A percentile compares a stretch with the other conserved stretches of the same genome.
phyloP scores from a whole-genome alignment of 2,329 filamentous ascomycete genomes.

The Harringtonia lauricola region DNA sequence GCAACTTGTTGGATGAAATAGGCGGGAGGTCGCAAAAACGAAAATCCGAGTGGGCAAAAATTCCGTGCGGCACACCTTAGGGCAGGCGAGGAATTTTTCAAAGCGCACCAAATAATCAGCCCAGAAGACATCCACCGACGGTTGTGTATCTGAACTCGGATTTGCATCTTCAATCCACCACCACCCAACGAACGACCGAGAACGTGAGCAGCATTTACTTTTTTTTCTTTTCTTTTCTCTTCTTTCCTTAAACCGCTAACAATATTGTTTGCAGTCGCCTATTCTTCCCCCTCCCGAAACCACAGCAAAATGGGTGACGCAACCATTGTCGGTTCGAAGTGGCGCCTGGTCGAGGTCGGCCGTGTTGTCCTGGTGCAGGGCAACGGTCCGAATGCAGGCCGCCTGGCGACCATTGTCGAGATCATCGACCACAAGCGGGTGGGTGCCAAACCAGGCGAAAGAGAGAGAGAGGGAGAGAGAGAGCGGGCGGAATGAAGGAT shows the following conservation, averaged over 20 bases:
- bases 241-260: slow-evolving; percentile 2
- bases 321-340: slow-evolving; percentile 70
- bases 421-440: slow-evolving; percentile 99
- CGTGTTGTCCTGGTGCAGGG: slow-evolving; percentile 85
- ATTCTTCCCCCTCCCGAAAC: slow-evolving; percentile 4
- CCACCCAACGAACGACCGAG: slow-evolving; percentile 10
- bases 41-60: slow-evolving; percentile 9
- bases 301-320: slow-evolving; percentile 67
- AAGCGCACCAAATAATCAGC: slow-evolving; percentile 12
- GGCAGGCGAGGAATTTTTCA: slow-evolving; percentile 13
- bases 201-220: slow-evolving; percentile 6
- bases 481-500: too few species aligned
- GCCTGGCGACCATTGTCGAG: slow-evolving; percentile 91
- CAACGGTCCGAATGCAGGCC: slow-evolving; percentile 68
- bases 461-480: not conserved
- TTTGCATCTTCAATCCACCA: slow-evolving; percentile 9
- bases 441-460: slow-evolving; percentile 45
- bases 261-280: too few species aligned
- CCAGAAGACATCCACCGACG: slow-evolving; percentile 8
- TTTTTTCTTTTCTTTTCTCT: not conserved
- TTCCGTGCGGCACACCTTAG: slow-evolving; percentile 8
- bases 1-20: too few species aligned
- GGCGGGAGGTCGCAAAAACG: slow-evolving; percentile 9
- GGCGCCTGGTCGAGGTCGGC: slow-evolving; percentile 98
- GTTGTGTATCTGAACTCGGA: slow-evolving; percentile 6